Percentiles rank a stretch among this genome's conserved stretches.
Conservation (phyloP, 257 asterid genomes). For the Nicotiana otophora region DNA sequence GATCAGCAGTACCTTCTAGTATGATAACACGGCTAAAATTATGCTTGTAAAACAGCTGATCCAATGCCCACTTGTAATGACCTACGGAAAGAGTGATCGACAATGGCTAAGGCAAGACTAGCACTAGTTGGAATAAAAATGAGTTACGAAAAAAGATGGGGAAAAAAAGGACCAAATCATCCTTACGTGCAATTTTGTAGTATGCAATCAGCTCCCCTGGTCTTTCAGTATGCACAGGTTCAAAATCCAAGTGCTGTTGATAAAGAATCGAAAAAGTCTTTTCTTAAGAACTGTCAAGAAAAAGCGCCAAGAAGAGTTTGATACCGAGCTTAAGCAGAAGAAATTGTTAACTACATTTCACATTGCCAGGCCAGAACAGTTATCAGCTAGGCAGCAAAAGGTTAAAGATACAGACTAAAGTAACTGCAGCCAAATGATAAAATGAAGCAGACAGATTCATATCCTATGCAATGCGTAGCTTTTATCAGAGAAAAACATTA, state of each 20-base stretch:
- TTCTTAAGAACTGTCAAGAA: background rate
- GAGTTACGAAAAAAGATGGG: slow-evolving; percentile 5
- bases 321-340: background rate
- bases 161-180: slow-evolving; percentile 17
- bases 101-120: slow-evolving; percentile 3
- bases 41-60: slow-evolving; percentile 80
- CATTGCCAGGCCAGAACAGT: background rate
- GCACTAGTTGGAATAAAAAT: background rate
- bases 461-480: background rate
- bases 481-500: background rate
- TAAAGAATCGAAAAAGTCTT: slow-evolving; percentile 12
- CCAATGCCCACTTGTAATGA: slow-evolving; percentile 99
- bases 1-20: slow-evolving; percentile 71
- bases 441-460: background rate
- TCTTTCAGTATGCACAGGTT: slow-evolving; percentile 79
- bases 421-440: background rate
- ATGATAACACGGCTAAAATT: slow-evolving; percentile 84
- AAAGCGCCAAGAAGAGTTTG: background rate
- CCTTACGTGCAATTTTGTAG: slow-evolving; percentile 95
- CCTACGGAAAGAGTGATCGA: slow-evolving; percentile 38
- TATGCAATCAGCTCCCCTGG: slow-evolving; percentile 96
- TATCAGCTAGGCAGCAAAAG: background rate
- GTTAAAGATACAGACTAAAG: background rate
- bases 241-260: slow-evolving; percentile 79
- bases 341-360: background rate